Base-by-base conservation (phyloP, 2,329 filamentous ascomycete species). In the Nemania sp. region DNA sequence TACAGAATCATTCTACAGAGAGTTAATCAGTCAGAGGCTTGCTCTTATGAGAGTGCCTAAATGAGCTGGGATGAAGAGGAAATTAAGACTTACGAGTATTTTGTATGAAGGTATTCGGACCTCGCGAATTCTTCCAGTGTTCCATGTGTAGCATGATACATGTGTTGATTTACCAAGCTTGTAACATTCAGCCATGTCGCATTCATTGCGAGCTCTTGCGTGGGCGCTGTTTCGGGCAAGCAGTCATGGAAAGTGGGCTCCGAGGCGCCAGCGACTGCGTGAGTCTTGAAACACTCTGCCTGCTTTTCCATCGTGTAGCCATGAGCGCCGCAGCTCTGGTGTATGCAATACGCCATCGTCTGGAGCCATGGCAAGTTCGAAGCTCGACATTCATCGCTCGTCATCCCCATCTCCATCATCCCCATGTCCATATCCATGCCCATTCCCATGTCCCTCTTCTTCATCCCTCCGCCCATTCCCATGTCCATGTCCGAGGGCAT, bases 181-280 rank as follows among this genome's bases (percentile, higher is more conserved):
- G 69, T 70, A 5, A 36, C 39, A 41, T 67, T 68, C 15, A 73
- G 62, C 58, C 66, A 64, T 46, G 61, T 61, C 5, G 64, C 65
- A 17, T 67, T 54, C 5, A 43, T 42, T 6, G 54, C 15, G 24
- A 71, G 55, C 17, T 64, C 61, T 15, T 48, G 49, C 30, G 55
- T 61, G 2, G 63, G 64, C 7, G 59, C 31, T n/a, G 43, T 45
- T 9, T 17, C 15, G 0, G 65, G 64, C 7, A 71, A 49, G 11
- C 67, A 59, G 23, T 63, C 48, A n/a, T 62, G 40, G 28, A 68
- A 68, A 14, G 61, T 61, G 14, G 61, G 60, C 17, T 59, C 45
- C 8, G 54, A 47, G 3, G 56, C 59, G 8, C 60, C 62, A n/a
- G 42, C 60, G 45, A 52, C 61, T 15, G 56, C 62, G n/a, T 59